phyloP scores from a whole-genome alignment of 176 grass and related monocot species.

The Luzula sylvatica region DNA sequence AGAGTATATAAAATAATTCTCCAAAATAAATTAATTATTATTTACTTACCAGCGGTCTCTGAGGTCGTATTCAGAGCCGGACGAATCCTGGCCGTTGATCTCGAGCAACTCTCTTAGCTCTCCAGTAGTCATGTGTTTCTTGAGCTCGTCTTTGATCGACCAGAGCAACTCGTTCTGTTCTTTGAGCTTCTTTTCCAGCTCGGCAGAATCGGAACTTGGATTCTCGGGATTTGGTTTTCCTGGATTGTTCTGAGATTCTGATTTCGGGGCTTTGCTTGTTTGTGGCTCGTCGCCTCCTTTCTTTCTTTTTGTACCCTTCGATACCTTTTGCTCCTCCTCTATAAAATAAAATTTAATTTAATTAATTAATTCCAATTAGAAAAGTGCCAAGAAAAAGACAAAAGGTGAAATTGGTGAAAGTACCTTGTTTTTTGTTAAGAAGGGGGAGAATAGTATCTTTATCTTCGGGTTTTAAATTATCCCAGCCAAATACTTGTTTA shows the following conservation, averaged over 20 bases:
- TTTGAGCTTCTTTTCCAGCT: conserved; percentile 55
- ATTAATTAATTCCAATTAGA: not conserved
- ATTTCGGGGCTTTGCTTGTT: conserved; percentile 40
- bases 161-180: conserved; percentile 73
- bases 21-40: too few relatives aligned
- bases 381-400: too few relatives aligned
- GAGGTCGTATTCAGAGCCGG: conserved; percentile 67
- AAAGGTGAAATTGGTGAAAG: not conserved
- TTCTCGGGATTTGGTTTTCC: conserved; percentile 21
- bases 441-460: conserved; percentile 49
- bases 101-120: conserved; percentile 87
- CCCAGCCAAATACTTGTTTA: conserved; percentile 75
- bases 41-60: conserved; percentile 66
- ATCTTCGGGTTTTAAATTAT: conserved; percentile 48
- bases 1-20: too few relatives aligned
- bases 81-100: conserved; percentile 69
- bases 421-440: conserved; percentile 38
- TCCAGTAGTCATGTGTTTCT: conserved; percentile 51
- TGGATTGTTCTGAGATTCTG: conserved; percentile 27
- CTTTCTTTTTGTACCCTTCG: conserved; percentile 66
- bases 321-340: conserved; percentile 37
- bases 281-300: conserved; percentile 22
- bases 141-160: conserved; percentile 91
- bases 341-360: conserved; percentile 21
- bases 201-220: conserved; percentile 23